Base-by-base conservation (phyloP, 192 early-diverging fungal species). In the Coemansia furcata region DNA sequence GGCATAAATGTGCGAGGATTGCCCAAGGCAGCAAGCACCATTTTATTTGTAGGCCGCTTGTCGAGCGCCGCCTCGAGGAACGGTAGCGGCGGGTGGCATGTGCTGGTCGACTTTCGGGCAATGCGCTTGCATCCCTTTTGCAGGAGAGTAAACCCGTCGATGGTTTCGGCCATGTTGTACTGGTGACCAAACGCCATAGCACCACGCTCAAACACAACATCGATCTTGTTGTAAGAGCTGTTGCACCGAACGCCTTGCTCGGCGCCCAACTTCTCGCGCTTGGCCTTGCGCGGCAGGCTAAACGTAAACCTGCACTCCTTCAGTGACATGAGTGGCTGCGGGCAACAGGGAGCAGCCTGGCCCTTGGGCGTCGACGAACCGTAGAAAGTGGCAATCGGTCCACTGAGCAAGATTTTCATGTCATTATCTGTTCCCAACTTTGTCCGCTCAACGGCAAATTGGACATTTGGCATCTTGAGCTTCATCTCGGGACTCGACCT, bases 101-200 rank as follows among this genome's bases (percentile, higher is more conserved):
- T 67, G 6, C 66, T 47, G 1, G 52, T 54, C 3, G 77, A 78
- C 33, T 83, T 76, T 60, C 81, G 69, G 12, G 81, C 73, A 62
- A 83, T 78, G 9, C 81, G 76, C 59, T 83, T 83, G 44, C 76
- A 83, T 4, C 69, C 81, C 67, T 78, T 83, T 49, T 83, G 81
- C 67, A 83, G 21, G 33, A 83, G 70, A 46, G 66, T 52, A 43
- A 68, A 83, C 6, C 81, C 81, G 67, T 83, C 81, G 14, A 83
- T 83, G 12, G 81, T 78, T 59, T 78, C 76, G 10, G 76, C 73
- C 77, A 83, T 83, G 38, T 83, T 78, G 70, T 83, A 78, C 43
- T 71, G 58, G 29, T 83, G 69, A 1, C 73, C 81, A 46, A 83
- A 57, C 23, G 76, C 77, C 62, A 83, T 66, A 0, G 76, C 75